Conservation (phyloP, 176 grass and related monocot species). For the Zea luxurians region DNA sequence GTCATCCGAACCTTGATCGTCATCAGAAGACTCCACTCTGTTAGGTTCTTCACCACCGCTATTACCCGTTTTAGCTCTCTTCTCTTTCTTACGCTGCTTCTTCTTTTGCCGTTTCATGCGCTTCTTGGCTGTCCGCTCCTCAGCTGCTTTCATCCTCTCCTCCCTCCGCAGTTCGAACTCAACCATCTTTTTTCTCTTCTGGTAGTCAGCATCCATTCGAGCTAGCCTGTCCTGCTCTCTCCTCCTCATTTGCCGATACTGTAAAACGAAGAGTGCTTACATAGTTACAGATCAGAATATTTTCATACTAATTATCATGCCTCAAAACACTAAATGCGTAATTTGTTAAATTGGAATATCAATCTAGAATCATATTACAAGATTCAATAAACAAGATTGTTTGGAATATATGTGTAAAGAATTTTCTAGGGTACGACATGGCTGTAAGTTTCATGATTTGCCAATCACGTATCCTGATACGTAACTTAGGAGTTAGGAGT, state of each 20-base stretch:
- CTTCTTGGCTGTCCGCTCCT: slow-evolving; percentile 88
- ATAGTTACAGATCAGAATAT: not conserved
- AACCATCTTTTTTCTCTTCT: slow-evolving; percentile 63
- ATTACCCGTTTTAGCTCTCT: slow-evolving; percentile 38
- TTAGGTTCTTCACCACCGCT: slow-evolving; percentile 38
- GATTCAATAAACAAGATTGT: slow-evolving; percentile 27
- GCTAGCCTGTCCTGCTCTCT: slow-evolving; percentile 78
- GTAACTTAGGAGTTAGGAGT: not conserved
- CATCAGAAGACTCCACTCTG: slow-evolving; percentile 51
- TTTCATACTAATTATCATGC: slow-evolving; percentile 1
- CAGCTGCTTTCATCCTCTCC: slow-evolving; percentile 80
- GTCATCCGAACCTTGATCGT: slow-evolving; percentile 48
- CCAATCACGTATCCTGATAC: not conserved
- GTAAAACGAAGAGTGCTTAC: slow-evolving; percentile 30
- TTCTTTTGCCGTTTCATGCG: slow-evolving; percentile 86
- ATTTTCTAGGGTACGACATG: not conserved
- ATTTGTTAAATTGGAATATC: not conserved
- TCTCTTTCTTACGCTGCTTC: slow-evolving; percentile 77
- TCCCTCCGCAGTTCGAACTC: slow-evolving; percentile 85
- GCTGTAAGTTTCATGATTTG: not conserved
- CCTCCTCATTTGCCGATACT: slow-evolving; percentile 99
- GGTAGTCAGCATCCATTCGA: slow-evolving; percentile 80
- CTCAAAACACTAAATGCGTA: slow-evolving; percentile 3
- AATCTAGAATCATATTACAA: not conserved
- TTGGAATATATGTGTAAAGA: not conserved